Base-by-base conservation (phyloP, 352 stramenopile species). In the Globisporangium radiosum region DNA sequence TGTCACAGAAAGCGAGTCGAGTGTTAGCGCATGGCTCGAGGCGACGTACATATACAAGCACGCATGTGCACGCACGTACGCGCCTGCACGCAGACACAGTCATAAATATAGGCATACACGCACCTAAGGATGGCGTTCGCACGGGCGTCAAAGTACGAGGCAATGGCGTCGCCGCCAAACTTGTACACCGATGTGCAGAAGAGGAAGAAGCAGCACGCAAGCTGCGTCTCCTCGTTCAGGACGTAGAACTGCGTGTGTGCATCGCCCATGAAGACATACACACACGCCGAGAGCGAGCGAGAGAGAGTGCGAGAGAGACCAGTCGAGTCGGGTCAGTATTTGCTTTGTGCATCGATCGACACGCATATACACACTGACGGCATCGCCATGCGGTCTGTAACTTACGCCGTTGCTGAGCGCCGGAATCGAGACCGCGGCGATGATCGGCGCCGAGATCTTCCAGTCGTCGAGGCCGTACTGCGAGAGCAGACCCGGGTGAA, bases 101-200 rank as follows among this genome's bases (percentile, higher is more conserved):
- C 25, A 47, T 6, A 7, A 58, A 33, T 33, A 33, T 33, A 33
- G 25, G 25, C 25, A 39, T 25, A 37, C 51, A 69, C 76, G 61
- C 65, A 91, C 79, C 70, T 67, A 43, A 94, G 65, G 69, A 94
- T 94, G 47, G 84, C 84, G 45, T 69, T 69, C 10, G 84, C 75
- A 58, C 81, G 81, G 45, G 81, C 75, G 60, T 94, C 84, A 59
- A 94, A 94, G 79, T 88, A 94, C 69, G 84, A 94, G 47, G 78
- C 78, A 58, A 94, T 87, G 62, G 80, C 76, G 54, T 92, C 71
- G 47, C 84, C 84, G 44, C 84, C 84, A 59, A 83, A 94, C 81
- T 94, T 94, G 81, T 94, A 94, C 42, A 81, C 61, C 54, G 84
- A 89, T 54, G 84, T 89, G 66, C 78, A 84, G 69, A 94, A 92